Evolutionary conservation across 306 rosid species (phyloP).

Genomic region (Castanea mollissima): DNA sequence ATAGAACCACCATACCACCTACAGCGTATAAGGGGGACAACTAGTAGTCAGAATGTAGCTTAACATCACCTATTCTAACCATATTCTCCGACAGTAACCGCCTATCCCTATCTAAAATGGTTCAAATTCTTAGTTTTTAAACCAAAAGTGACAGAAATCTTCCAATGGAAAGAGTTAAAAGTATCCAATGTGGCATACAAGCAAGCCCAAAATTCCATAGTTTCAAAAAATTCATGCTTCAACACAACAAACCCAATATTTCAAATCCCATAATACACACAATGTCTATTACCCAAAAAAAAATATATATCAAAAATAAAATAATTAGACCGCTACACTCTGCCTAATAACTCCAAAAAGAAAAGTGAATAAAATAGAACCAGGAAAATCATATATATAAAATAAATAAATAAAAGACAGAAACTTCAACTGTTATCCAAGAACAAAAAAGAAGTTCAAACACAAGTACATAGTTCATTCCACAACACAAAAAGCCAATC

Average conservation of each 20-base stretch:
- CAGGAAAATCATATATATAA: not conserved
- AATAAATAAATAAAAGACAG: not conserved
- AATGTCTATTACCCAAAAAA: not conserved
- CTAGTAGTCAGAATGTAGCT: not conserved
- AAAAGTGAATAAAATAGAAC: not conserved
- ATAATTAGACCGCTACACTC: not conserved
- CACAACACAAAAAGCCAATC: not conserved
- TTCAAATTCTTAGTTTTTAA: not conserved
- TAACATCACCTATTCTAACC: not conserved
- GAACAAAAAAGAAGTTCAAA: not conserved
- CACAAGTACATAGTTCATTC: not conserved
- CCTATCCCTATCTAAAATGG: not conserved
- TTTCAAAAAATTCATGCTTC: constrained; percentile 3
- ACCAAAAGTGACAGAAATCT: not conserved
- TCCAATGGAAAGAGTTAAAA: not conserved
- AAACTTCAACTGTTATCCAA: not conserved
- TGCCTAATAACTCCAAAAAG: not conserved
- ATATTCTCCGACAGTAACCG: not conserved
- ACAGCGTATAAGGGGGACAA: not conserved
- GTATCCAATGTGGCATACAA: not conserved
- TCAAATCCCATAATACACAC: not conserved
- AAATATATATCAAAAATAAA: not conserved
- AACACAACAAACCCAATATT: not conserved
- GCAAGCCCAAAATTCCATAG: not conserved
- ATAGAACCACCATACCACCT: not conserved